Conservation (phyloP, 179 eudicot genomes). For the Nepenthes alata region DNA sequence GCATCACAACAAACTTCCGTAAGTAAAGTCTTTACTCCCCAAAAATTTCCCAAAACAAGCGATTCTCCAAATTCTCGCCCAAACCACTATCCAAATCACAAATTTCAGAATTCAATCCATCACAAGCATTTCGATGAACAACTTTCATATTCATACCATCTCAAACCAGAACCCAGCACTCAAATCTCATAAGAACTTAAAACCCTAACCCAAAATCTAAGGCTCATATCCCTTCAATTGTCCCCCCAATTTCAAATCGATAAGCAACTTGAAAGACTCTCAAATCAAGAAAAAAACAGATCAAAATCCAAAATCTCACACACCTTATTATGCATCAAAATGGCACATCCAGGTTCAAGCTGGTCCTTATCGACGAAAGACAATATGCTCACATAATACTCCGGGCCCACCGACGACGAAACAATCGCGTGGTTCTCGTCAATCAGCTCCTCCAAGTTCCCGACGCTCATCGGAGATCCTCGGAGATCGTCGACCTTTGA, state of each 20-base stretch:
- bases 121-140: no score
- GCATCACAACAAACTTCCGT: no score
- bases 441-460: constrained; percentile 75
- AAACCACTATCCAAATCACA: no score
- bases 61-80: no score
- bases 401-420: constrained; percentile 81
- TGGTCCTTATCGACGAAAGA: constrained; percentile 95
- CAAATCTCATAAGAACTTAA: neutral
- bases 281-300: neutral
- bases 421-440: constrained; percentile 98
- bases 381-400: constrained; percentile 76
- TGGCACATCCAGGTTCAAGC: constrained; percentile 89
- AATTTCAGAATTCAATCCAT: no score
- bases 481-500: constrained; percentile 80
- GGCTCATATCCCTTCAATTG: neutral
- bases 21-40: no score
- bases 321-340: constrained; percentile 96
- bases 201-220: constrained; percentile 10
- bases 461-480: constrained; percentile 95
- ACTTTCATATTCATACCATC: no score
- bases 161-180: no score
- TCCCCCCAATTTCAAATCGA: constrained; percentile 2
- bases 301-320: neutral
- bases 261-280: constrained; percentile 2
- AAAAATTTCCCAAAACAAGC: no score